phyloP scores from a whole-genome alignment of 345 rosid species.

The Eucalyptus brandiana region DNA sequence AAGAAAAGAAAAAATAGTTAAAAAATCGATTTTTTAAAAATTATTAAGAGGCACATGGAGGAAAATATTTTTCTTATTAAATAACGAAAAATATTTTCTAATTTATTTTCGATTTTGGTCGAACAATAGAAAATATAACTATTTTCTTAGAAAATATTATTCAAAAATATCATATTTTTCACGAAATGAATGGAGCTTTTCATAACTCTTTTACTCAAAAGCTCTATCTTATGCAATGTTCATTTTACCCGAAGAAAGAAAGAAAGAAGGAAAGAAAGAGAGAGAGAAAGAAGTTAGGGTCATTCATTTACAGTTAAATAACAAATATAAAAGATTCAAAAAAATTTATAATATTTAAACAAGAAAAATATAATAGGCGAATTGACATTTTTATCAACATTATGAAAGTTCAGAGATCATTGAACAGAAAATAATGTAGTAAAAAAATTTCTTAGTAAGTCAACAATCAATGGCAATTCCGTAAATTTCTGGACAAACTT shows the following conservation, averaged over 20 bases:
- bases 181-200: accelerated
- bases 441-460: neutral
- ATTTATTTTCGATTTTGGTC: accelerated
- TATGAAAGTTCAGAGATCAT: neutral
- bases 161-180: accelerated
- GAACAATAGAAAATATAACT: accelerated
- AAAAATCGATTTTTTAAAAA: accelerated
- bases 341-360: neutral
- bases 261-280: neutral
- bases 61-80: accelerated
- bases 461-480: neutral
- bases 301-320: neutral
- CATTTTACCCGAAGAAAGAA: accelerated
- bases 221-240: neutral
- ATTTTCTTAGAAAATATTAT: too few species aligned
- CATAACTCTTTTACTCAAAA: accelerated
- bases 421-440: neutral
- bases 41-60: too few species aligned
- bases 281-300: neutral
- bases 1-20: too few species aligned
- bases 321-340: neutral
- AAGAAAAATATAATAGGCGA: neutral
- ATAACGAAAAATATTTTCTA: too few species aligned
- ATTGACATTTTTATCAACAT: neutral
- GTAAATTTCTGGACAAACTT: neutral